Base-by-base conservation (phyloP, 1,284 basidiomycete genomes). In the Malassezia brasiliensis region DNA sequence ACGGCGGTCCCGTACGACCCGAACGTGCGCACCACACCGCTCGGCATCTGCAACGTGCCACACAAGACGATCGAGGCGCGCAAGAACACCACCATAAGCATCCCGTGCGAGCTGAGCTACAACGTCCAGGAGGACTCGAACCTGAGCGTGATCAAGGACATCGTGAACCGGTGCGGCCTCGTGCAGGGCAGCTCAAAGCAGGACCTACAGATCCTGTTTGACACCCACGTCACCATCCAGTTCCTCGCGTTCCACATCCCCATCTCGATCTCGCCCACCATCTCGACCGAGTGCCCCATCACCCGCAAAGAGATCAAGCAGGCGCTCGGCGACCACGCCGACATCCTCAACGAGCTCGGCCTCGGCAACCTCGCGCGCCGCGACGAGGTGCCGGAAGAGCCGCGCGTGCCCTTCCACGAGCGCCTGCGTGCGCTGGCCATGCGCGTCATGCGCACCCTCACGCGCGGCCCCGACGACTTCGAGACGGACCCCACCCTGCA, bases 51-150 rank as follows among this genome's bases (percentile, higher is more conserved):
- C n/a, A 46, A 41, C 5, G 35, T 68, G 15, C 31, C 32, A 40
- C 87, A 90, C 30, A 76, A 77, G 57, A 79, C 81, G 36, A 85
- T 94, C 72, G 69, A 78, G 6, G 79, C 84, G 10, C 79, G 85
- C 68, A 77, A 80, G 3, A 79, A 81, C 63, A 88, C 84, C 3
- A 85, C 83, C 52, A 83, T 90, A 76, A 82, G 82, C 0, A 88
- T 94, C 78, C 88, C 89, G 1, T 85, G 91, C 75, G 72, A 80
- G 3, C 78, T 94, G 52, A 78, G 80, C 47, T 93, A 91, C 77
- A 81, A 82, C 35, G 77, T 79, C 22, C 70, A 80, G 0, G 68
- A 79, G 48, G 83, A 89, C 63, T 83, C 85, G 5, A 78, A 80
- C 55, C 72, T 77, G 39, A 63, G 65, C 19, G 82, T 91, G 35